Evolutionary conservation across 2,329 filamentous ascomycete genomes (phyloP), one percentile per base, ranked within the genome.

Genomic region (Stylonectria norvegica): DNA sequence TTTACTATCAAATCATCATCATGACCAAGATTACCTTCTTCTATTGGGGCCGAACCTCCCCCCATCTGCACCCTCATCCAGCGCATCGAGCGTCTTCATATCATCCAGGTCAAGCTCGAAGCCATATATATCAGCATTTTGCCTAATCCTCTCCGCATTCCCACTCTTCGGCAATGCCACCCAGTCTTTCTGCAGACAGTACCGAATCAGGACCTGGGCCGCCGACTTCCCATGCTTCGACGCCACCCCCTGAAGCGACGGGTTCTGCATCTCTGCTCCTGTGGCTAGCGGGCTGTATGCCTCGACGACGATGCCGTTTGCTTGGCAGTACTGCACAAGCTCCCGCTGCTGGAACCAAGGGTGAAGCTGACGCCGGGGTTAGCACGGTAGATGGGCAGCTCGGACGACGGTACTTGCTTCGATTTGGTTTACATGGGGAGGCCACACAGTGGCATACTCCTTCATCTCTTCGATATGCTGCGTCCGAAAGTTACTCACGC

Each of bases 401-500:
- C n/a, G n/a, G n/a, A n/a, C n/a, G n/a, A n/a, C n/a, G n/a, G 40
- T 10, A 32, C 70, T 59, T 59, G 83, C 82, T 74, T 86, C 82
- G 47, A 87, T 79, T 61, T 89, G 85, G 57, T 87, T 86, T 5
- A 85, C 80, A 32, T 78, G 75, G n/a, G 84, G 85, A 34, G 83
- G 83, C 75, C 76, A 86, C 3, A 77, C 65, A 33, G 72, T 75
- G n/a, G 81, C 82, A 59, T 79, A 83, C 19, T 62, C 59, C 60
- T 78, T 82, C 68, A 88, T 71, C 61, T 85, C 80, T 56, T 88
- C 77, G 17, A 89, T 76, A 56, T 86, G 79, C 30, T 73, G 70
- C 34, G 81, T 73, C 3, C 81, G 80, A 53, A 78, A 89, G 56
- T 89, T 89, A 60, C 81, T 85, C 37, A 88, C 83, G 0, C 85